A percentile compares a stretch with the other conserved stretches of the same genome.
Evolutionary conservation across 2,329 filamentous ascomycete genomes (phyloP).

Genomic region (Fusarium marasasianum): DNA sequence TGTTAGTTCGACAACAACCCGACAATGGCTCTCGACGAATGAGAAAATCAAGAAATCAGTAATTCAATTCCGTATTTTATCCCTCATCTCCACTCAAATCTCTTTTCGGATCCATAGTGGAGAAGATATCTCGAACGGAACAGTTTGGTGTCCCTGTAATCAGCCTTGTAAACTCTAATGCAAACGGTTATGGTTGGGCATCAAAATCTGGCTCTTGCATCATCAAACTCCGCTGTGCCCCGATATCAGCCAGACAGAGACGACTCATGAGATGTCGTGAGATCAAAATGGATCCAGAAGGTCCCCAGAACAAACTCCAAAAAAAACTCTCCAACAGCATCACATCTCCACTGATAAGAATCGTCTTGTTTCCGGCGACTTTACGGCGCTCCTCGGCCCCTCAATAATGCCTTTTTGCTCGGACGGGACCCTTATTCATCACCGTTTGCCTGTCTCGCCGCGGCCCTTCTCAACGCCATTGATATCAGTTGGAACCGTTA

Average conservation of each 20-base stretch:
- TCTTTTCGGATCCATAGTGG: conserved; percentile 6
- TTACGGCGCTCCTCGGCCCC: conserved; percentile 30
- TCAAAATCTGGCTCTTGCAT: conserved; percentile 23
- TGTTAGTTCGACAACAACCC: neutral
- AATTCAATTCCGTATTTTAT: conserved; percentile 15
- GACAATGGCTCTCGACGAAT: neutral
- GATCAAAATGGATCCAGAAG: conserved; percentile 15
- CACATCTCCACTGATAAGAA: conserved; percentile 27
- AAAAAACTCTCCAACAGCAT: neutral
- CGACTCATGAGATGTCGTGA: neutral
- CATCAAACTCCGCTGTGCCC: conserved; percentile 21
- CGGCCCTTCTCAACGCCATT: conserved; percentile 13
- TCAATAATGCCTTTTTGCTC: conserved; percentile 22
- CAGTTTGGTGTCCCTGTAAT: conserved; percentile 10
- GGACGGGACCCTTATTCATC: neutral
- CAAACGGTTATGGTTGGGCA: conserved; percentile 26
- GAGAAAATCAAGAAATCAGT: neutral
- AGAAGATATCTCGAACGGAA: conserved; percentile 3
- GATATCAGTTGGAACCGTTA: neutral
- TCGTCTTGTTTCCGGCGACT: conserved; percentile 18
- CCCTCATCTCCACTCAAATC: conserved; percentile 17
- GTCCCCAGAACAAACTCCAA: conserved; percentile 1
- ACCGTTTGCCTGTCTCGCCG: conserved; percentile 1
- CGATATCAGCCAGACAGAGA: conserved; percentile 7
- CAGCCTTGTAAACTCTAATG: conserved; percentile 29